phyloP scores from a whole-genome alignment of 352 stramenopile species.

The Globisporangium spinosum region DNA sequence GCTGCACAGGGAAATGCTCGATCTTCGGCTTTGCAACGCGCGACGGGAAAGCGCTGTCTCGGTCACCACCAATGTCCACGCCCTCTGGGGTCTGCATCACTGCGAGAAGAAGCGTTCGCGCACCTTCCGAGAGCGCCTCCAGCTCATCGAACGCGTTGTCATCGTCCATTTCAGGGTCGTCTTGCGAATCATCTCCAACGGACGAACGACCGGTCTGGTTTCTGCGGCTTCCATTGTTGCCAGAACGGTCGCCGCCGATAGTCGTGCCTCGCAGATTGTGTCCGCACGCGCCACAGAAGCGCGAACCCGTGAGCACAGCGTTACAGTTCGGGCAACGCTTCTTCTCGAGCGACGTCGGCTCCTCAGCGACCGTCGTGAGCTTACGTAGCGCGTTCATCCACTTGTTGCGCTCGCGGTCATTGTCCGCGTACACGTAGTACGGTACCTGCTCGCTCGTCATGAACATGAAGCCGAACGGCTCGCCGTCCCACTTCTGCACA shows the following conservation, averaged over 20 bases:
- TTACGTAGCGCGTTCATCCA: conserved; percentile 87
- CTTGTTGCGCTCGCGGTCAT: conserved; percentile 82
- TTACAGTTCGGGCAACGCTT: conserved; percentile 84
- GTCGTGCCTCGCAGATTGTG: conserved; percentile 84
- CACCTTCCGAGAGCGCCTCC: conserved; percentile 82
- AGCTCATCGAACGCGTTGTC: conserved; percentile 87
- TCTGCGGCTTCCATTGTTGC: conserved; percentile 20
- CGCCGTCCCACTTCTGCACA: conserved; percentile 81
- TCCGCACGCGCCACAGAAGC: conserved; percentile 85
- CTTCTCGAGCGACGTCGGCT: conserved; percentile 62
- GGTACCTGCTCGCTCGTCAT: conserved; percentile 87
- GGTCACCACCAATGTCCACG: conserved; percentile 68
- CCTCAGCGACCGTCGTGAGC: conserved; percentile 61
- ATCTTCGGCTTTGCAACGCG: conserved; percentile 14
- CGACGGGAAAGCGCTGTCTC: conserved; percentile 41
- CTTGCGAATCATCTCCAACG: conserved; percentile 41
- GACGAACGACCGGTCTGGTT: conserved; percentile 19
- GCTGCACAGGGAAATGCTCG: conserved; percentile 3
- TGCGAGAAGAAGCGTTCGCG: conserved; percentile 75
- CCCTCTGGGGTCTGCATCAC: conserved; percentile 87
- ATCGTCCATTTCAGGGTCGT: conserved; percentile 64
- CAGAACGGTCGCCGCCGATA: conserved; percentile 40
- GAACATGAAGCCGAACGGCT: conserved; percentile 89
- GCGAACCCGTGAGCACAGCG: conserved; percentile 80
- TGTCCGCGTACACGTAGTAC: conserved; percentile 89